Evolutionary conservation across 306 rosid genomes (phyloP), one percentile per base, ranked within the genome.

Genomic region (Adenanthera pavonina): DNA sequence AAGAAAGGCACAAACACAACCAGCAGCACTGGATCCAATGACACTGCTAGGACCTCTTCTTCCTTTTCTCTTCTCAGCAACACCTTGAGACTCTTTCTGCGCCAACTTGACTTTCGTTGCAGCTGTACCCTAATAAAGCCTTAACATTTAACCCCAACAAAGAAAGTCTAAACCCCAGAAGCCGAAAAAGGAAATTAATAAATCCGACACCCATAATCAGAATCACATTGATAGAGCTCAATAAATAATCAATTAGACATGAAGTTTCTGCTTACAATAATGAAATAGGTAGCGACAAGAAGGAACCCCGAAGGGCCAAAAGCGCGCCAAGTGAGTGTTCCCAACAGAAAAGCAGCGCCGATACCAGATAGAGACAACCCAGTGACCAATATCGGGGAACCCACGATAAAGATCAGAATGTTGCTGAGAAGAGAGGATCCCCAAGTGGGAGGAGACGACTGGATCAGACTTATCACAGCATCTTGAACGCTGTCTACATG

Each of bases 301-400:
- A 93, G 92, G 86, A 96, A 96, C 54, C 97, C 99, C 73, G 91
- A 51, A 16, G 91, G 72, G 5, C 97, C 98, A 90, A 93, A 96
- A 60, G 98, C 97, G 61, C 99, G 99, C 98, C 99, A 96, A 69
- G 97, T 96, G 86, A 96, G 95, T 7, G 97, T 92, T 4, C 99
- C 99, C 16, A 96, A 93, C 68, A 96, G 76, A 86, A 96, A 96
- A 41, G 98, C 99, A 20, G 99, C 92, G 5, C 14, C 90, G 75
- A 96, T 92, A 75, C 99, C 98, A 0, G 98, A 85, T 49, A 88
- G 85, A 0, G 98, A 93, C 78, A 96, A 86, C 0, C 99, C 99
- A 16, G 95, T 66, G 46, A 92, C 92, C 78, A 96, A 72, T 71
- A 96, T 54, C 16, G 97, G 98, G 59, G 91, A 88, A 65, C 99